phyloP scores from a whole-genome alignment of 2,329 filamentous ascomycete genomes.

The Penicillium hesseltinei region DNA sequence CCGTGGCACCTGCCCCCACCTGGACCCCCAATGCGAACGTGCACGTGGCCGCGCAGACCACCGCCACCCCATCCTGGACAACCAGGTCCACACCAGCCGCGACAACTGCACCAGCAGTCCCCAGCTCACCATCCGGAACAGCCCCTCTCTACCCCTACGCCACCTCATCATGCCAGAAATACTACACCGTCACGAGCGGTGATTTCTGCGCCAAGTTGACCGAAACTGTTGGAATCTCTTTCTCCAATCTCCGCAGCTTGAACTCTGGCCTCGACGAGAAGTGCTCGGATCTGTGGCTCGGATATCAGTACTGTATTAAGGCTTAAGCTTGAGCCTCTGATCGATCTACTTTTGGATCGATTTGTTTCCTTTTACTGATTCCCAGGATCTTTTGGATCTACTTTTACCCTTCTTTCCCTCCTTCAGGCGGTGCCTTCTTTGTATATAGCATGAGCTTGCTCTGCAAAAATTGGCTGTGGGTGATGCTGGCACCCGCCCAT shows the following conservation, averaged over 20 bases:
- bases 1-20: not conserved
- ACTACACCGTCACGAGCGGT: constrained; percentile 20
- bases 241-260: constrained; percentile 22
- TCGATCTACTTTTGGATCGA: not conserved
- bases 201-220: constrained; percentile 30
- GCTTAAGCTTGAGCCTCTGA: constrained; percentile 11
- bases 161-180: constrained; percentile 22
- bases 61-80: constrained; percentile 6
- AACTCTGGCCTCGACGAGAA: constrained; percentile 29
- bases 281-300: constrained; percentile 33
- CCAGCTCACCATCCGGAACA: constrained; percentile 10
- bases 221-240: constrained; percentile 18
- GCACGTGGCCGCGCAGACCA: not conserved
- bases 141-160: constrained; percentile 25
- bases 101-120: not conserved
- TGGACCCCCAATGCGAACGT: not conserved
- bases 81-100: constrained; percentile 8
- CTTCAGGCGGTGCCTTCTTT: constrained; percentile 11
- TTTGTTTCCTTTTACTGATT: not conserved
- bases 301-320: constrained; percentile 31
- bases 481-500: not conserved
- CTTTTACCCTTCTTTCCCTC: constrained; percentile 6
- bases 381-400: not conserved
- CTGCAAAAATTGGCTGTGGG: constrained; percentile 1
- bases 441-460: constrained; percentile 13